These are phyloP conservation scores for Wickerhamomyces tratensis DNA, from an alignment of 805 yeast genomes.

Conservation along the genomic window DNA sequence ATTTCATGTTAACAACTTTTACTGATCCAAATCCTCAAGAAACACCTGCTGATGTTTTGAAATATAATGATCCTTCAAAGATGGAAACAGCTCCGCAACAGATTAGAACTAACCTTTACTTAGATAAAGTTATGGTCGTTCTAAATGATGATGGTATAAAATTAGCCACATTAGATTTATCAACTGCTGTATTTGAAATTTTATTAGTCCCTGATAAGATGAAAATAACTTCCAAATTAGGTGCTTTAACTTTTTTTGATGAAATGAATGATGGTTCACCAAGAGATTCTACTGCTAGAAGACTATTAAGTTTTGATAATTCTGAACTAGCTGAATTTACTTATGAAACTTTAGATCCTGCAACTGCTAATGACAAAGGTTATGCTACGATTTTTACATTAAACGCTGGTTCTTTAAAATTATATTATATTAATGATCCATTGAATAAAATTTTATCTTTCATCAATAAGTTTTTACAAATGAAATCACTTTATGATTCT, in stretches of 20 bases:
- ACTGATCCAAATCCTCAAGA: constrained; percentile 70
- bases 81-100: constrained; percentile 59
- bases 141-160: constrained; percentile 78
- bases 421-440: constrained; percentile 78
- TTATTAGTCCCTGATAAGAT: constrained; percentile 66
- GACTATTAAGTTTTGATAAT: constrained; percentile 72
- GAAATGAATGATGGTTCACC: constrained; percentile 60
- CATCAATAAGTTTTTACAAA: constrained; percentile 63
- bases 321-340: constrained; percentile 69
- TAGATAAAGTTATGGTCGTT: constrained; percentile 66
- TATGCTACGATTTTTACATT: constrained; percentile 52
- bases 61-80: constrained; percentile 54
- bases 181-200: constrained; percentile 61
- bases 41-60: constrained; percentile 59
- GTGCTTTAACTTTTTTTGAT: constrained; percentile 71
- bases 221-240: constrained; percentile 63
- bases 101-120: constrained; percentile 54
- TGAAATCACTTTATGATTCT: constrained; percentile 84
- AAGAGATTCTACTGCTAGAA: constrained; percentile 47
- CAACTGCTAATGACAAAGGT: constrained; percentile 31
- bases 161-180: constrained; percentile 68
- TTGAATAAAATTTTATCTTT: constrained; percentile 57
- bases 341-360: constrained; percentile 72
- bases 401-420: constrained; percentile 63
- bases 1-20: constrained; percentile 78